Evolutionary conservation across 2,329 filamentous ascomycete genomes (phyloP).

Genomic region (Trichoderma koningiopsis): DNA sequence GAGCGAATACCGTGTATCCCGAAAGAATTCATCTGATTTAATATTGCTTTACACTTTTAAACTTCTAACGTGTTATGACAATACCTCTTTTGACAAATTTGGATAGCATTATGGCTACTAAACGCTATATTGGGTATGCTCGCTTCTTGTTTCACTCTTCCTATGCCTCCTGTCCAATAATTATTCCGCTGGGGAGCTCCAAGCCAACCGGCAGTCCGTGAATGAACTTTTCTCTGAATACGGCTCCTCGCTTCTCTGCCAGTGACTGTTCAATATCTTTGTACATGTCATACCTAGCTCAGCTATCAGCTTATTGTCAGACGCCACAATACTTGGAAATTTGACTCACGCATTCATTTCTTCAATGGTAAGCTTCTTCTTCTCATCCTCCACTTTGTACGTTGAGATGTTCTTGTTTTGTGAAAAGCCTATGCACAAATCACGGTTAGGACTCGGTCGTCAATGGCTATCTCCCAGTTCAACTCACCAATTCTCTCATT

Average conservation of each 20-base stretch:
- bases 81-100: not conserved
- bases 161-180: slow-evolving; percentile 32
- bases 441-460: not conserved
- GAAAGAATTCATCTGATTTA: rapidly evolving
- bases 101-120: not conserved
- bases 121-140: not conserved
- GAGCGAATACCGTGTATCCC: not conserved
- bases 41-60: not conserved
- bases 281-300: slow-evolving; percentile 59
- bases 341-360: slow-evolving; percentile 65
- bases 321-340: rapidly evolving
- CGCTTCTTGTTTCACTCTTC: not conserved
- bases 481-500: slow-evolving; percentile 60
- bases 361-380: slow-evolving; percentile 65
- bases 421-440: slow-evolving; percentile 55
- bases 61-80: not conserved
- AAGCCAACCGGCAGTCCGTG: slow-evolving; percentile 51
- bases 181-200: slow-evolving; percentile 52
- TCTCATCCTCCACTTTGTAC: slow-evolving; percentile 65
- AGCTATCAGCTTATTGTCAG: not conserved
- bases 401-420: slow-evolving; percentile 57
- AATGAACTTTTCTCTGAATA: slow-evolving; percentile 44
- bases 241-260: slow-evolving; percentile 37
- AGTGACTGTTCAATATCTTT: slow-evolving; percentile 55
- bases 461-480: not conserved